Evolutionary conservation across 441 rosid species (phyloP).

Genomic region (Populus hybrid): DNA sequence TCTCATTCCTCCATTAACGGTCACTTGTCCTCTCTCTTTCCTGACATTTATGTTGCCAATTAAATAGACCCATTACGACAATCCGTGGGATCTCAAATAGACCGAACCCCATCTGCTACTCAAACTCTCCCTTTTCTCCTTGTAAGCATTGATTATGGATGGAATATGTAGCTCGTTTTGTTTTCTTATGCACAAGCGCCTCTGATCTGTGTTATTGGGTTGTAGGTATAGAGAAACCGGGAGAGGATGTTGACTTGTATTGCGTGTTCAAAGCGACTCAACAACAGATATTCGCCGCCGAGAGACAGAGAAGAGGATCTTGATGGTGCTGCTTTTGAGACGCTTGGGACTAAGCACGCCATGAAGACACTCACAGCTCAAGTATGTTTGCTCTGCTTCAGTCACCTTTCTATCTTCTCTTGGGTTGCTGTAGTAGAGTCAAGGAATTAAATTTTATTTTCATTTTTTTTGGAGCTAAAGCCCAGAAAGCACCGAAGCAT

Average conservation of each 20-base stretch:
- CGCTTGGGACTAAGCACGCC: conserved; percentile 71
- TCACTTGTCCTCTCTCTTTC: conserved; percentile 15
- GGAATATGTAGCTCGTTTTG: not conserved
- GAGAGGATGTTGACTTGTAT: conserved; percentile 72
- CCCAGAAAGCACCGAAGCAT: conserved; percentile 1
- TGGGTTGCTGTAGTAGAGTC: conserved; percentile 19
- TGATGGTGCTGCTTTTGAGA: conserved; percentile 43
- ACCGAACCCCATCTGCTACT: not conserved
- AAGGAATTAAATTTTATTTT: not conserved
- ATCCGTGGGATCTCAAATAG: conserved; percentile 13
- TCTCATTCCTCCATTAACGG: conserved; percentile 22
- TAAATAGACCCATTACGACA: too few relatives aligned
- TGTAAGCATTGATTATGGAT: conserved; percentile 2
- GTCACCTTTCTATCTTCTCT: not conserved
- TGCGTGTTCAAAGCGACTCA: conserved; percentile 66
- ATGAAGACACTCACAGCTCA: conserved; percentile 68
- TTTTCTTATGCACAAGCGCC: conserved; percentile 25
- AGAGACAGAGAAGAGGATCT: conserved; percentile 26
- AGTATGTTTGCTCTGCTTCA: conserved; percentile 27
- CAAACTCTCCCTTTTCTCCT: not conserved
- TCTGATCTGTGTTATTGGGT: conserved; percentile 17
- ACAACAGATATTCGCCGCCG: conserved; percentile 50
- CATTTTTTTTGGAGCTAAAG: conserved; percentile 1
- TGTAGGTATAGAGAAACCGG: conserved; percentile 3
- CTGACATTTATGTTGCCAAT: conserved; percentile 6